Percentiles rank a stretch among this genome's conserved stretches.
phyloP scores from a whole-genome alignment of 2,329 filamentous ascomycete species.

The Trichoderma asperellum region DNA sequence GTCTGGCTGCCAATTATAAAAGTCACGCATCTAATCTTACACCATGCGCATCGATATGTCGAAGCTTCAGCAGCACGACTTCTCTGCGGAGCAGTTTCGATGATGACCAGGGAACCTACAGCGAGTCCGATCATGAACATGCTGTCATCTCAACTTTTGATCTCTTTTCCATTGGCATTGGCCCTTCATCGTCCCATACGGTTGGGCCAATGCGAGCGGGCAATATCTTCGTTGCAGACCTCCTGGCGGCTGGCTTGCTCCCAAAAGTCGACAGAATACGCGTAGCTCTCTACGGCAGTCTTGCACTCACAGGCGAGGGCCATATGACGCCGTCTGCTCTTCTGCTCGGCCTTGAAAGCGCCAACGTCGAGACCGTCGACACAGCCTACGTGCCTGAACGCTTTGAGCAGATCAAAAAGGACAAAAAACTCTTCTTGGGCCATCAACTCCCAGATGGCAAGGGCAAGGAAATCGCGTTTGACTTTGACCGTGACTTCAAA shows the following conservation, averaged over 20 bases:
- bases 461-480: constrained; percentile 20
- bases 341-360: constrained; percentile 21
- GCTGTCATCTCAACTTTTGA: constrained; percentile 24
- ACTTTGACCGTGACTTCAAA: constrained; percentile 23
- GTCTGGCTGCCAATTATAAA: background rate
- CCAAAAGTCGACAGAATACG: constrained; percentile 20
- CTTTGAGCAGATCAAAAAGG: constrained; percentile 25
- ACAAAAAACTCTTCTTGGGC: constrained; percentile 21
- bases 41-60: background rate
- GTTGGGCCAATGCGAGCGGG: constrained; percentile 22
- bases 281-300: constrained; percentile 19
- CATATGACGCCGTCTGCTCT: constrained; percentile 25
- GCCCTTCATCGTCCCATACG: constrained; percentile 19
- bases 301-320: constrained; percentile 23
- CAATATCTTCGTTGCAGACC: constrained; percentile 21
- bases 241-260: constrained; percentile 8
- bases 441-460: constrained; percentile 7
- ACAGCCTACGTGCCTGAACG: constrained; percentile 21
- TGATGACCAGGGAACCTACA: constrained; percentile 13
- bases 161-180: constrained; percentile 25
- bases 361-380: constrained; percentile 17
- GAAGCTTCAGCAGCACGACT: background rate
- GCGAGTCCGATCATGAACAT: constrained; percentile 18
- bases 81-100: background rate
- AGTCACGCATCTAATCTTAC: background rate